phyloP scores from a whole-genome alignment of 2,329 filamentous ascomycete genomes.

The Cladophialophora psammophila region DNA sequence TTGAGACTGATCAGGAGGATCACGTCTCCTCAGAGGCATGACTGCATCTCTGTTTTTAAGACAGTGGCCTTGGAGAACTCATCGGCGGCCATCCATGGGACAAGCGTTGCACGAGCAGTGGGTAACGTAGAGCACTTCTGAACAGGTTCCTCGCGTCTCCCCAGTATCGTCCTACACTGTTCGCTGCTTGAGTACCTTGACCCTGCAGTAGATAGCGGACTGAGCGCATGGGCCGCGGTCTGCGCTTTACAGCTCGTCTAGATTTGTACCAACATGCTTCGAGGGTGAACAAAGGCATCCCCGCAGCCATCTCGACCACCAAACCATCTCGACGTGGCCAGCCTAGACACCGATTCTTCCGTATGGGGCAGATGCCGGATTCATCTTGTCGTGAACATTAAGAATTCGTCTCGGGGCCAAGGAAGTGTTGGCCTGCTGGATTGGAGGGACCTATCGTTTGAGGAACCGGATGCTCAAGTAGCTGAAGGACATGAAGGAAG shows the following conservation, averaged over 20 bases:
- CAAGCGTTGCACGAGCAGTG: neutral
- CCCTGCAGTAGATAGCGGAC: slow-evolving; percentile 47
- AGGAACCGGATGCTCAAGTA: neutral
- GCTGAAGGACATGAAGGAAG: neutral
- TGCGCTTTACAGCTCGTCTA: slow-evolving; percentile 58
- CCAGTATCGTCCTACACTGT: neutral
- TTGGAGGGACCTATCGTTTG: neutral
- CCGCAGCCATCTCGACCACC: slow-evolving; percentile 51
- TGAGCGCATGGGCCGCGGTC: slow-evolving; percentile 59
- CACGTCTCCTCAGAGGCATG: neutral
- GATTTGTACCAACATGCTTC: slow-evolving; percentile 52
- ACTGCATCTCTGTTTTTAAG: neutral
- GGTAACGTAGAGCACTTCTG: neutral
- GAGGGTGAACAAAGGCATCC: slow-evolving; percentile 53
- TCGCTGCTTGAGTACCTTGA: neutral
- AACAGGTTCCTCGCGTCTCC: neutral
- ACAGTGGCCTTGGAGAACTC: neutral
- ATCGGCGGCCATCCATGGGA: neutral
- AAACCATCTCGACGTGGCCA: slow-evolving; percentile 48
- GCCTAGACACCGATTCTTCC: slow-evolving; percentile 50
- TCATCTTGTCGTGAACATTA: slow-evolving; percentile 50
- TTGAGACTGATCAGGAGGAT: neutral
- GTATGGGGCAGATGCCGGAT: slow-evolving; percentile 50
- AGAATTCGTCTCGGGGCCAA: neutral
- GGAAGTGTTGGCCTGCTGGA: neutral